Evolutionary conservation across 192 early-diverging fungal genomes (phyloP).

Genomic region (Umbelopsis vinacea): DNA sequence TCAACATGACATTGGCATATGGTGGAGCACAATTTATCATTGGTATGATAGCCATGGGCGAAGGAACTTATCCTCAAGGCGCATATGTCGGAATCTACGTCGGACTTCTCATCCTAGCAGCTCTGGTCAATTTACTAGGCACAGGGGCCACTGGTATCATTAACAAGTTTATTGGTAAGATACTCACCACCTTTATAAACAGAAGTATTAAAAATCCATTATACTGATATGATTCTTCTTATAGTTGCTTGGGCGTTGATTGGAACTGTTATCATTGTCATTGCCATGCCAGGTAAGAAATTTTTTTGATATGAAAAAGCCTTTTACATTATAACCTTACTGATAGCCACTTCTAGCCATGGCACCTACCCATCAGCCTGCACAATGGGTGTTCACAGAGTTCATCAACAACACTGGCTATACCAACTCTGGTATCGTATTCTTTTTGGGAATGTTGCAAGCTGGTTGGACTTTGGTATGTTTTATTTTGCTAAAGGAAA

Average conservation of each 20-base stretch:
- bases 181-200: background rate
- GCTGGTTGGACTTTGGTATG: conserved; percentile 45
- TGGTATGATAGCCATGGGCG: conserved; percentile 41
- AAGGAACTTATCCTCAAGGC: conserved; percentile 37
- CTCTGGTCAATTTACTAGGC: conserved; percentile 37
- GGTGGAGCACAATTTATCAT: conserved; percentile 40
- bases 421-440: conserved; percentile 43
- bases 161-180: conserved; percentile 33
- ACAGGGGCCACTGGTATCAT: conserved; percentile 37
- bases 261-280: conserved; percentile 43
- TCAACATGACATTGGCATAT: conserved; percentile 36
- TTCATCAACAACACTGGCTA: conserved; percentile 50
- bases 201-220: background rate
- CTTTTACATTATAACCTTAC: too few species aligned
- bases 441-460: conserved; percentile 45
- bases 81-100: conserved; percentile 47
- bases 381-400: conserved; percentile 42
- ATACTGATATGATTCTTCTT: background rate
- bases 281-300: conserved; percentile 33
- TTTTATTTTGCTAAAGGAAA: background rate
- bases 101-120: conserved; percentile 37
- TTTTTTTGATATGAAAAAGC: background rate
- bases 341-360: conserved; percentile 28
- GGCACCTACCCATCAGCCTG: conserved; percentile 40
- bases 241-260: conserved; percentile 41